Evolutionary conservation across 306 rosid species (phyloP).

Genomic region (Lablab purpureus): DNA sequence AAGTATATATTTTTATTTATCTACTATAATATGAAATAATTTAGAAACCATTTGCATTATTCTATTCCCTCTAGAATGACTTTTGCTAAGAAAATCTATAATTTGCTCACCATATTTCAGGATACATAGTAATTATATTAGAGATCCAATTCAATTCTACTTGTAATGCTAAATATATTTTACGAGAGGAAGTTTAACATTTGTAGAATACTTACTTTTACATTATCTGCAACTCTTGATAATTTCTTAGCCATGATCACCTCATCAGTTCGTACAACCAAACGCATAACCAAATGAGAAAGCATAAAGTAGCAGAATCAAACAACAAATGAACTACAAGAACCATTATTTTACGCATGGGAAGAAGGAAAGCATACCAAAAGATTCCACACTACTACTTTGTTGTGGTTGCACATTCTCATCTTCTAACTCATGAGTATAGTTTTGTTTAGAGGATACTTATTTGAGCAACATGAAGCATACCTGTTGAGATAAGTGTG

Average conservation of each 20-base stretch:
- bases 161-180: conserved; percentile 13
- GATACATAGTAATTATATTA: conserved; percentile 31
- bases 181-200: conserved; percentile 19
- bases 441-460: conserved; percentile 59
- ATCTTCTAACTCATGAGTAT: conserved; percentile 26
- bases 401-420: conserved; percentile 57
- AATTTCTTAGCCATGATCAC: conserved; percentile 42
- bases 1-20: no score
- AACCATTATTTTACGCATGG: conserved; percentile 6
- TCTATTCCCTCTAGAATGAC: no score
- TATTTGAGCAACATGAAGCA: conserved; percentile 69
- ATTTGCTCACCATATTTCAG: conserved; percentile 23
- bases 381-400: conserved; percentile 42
- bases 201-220: conserved; percentile 54
- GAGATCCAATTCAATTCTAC: conserved; percentile 22
- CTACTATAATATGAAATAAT: no score
- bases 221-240: conserved; percentile 48
- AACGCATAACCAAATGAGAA: conserved; percentile 44
- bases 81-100: conserved; percentile 1
- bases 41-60: no score
- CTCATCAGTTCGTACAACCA: conserved; percentile 44
- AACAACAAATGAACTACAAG: conserved; percentile 2
- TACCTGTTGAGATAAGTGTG: conserved; percentile 37
- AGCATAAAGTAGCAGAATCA: conserved; percentile 26
- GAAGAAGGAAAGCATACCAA: conserved; percentile 50